A percentile compares a stretch with the other conserved stretches of the same genome.
Evolutionary conservation across 495 filamentous ascomycete species (phyloP).

Genomic region (Aspergillus homomorphus): DNA sequence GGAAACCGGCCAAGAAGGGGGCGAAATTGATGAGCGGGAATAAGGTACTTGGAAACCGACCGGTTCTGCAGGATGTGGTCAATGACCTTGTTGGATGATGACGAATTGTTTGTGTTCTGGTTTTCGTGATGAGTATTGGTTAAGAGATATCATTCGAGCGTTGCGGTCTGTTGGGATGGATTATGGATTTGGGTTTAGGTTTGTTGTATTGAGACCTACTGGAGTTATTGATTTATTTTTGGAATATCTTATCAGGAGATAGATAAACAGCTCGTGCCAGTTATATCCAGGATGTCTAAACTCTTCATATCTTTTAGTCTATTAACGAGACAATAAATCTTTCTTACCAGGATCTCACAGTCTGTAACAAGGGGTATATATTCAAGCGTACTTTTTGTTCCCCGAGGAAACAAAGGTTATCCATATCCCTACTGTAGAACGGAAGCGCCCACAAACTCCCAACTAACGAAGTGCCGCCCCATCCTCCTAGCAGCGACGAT

Average conservation of each 20-base stretch:
- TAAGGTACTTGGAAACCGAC: conserved; percentile 39
- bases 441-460: conserved; percentile 41
- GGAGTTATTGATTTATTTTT: conserved; percentile 3
- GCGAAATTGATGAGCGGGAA: conserved; percentile 35
- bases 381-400: neutral
- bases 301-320: too few species aligned
- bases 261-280: too few species aligned
- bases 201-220: neutral
- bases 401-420: neutral
- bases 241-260: too few species aligned
- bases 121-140: conserved; percentile 11
- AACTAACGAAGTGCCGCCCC: conserved; percentile 28
- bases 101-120: conserved; percentile 16
- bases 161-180: neutral
- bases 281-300: too few species aligned
- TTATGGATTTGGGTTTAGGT: neutral
- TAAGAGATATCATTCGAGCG: conserved; percentile 3
- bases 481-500: neutral
- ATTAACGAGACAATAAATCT: too few species aligned
- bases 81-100: conserved; percentile 45
- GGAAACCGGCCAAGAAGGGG: conserved; percentile 39
- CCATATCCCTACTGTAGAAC: conserved; percentile 10
- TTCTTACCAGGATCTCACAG: too few species aligned
- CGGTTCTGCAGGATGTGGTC: conserved; percentile 52
- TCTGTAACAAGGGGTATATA: neutral